Evolutionary conservation across 345 rosid genomes (phyloP).

Genomic region (Gossypium australe): DNA sequence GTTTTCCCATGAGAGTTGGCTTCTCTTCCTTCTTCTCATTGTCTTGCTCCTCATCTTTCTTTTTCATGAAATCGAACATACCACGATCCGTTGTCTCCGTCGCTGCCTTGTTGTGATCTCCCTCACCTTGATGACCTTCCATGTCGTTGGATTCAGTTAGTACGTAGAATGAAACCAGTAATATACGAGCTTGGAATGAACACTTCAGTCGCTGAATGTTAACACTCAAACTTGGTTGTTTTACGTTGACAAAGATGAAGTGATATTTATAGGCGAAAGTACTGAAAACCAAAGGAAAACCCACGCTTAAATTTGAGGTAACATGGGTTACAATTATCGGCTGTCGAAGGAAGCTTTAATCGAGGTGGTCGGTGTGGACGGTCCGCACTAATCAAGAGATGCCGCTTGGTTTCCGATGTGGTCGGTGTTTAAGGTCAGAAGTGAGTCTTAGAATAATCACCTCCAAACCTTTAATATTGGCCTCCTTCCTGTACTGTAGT

Average conservation of each 20-base stretch:
- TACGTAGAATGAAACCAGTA: not conserved
- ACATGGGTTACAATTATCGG: constrained; percentile 9
- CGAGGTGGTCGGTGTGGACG: constrained; percentile 21
- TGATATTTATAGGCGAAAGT: constrained; percentile 16
- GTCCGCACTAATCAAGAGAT: constrained; percentile 24
- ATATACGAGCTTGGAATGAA: not conserved
- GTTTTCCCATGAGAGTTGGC: constrained; percentile 26
- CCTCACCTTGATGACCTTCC: constrained; percentile 28
- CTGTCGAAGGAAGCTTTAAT: not conserved
- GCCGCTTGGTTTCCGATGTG: constrained; percentile 5
- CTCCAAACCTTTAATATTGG: not conserved
- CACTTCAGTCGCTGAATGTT: not conserved
- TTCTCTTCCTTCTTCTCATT: constrained; percentile 22
- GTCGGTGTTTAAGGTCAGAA: not conserved
- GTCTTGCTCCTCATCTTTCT: constrained; percentile 27
- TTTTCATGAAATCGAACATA: constrained; percentile 41
- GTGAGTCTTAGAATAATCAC: not conserved
- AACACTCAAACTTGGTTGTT: not conserved
- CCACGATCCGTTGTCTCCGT: constrained; percentile 30
- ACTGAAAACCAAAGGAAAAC: not conserved
- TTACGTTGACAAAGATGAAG: not conserved
- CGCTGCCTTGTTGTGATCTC: constrained; percentile 21
- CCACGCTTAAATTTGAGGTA: not conserved
- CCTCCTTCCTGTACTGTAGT: not conserved
- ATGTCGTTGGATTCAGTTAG: constrained; percentile 2